These are phyloP conservation scores for Theobroma grandiflorum DNA, from an alignment of 441 rosid species.

Conservation along the genomic window DNA sequence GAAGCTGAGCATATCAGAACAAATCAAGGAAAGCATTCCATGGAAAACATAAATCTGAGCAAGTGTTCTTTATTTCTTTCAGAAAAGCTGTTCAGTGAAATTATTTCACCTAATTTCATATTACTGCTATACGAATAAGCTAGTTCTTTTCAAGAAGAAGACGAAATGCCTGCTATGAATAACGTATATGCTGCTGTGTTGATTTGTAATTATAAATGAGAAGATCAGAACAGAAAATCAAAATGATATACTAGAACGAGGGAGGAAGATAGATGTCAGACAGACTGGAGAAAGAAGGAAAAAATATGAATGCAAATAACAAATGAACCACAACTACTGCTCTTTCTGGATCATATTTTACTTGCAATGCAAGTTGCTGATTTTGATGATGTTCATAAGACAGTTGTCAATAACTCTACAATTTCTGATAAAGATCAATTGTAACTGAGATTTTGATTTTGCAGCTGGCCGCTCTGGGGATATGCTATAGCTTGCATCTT, in stretches of 20 bases:
- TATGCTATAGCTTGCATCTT: slow-evolving; percentile 92
- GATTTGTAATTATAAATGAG: no score
- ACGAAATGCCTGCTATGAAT: no score
- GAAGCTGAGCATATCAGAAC: no score
- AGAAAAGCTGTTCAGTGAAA: background rate
- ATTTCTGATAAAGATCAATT: background rate
- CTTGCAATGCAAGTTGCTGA: background rate
- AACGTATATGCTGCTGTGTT: no score
- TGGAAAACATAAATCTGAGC: background rate
- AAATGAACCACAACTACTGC: background rate
- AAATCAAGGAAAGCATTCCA: slow-evolving; percentile 2
- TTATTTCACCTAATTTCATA: background rate
- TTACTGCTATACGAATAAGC: no score
- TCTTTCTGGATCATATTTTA: background rate
- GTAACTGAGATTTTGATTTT: slow-evolving; percentile 28
- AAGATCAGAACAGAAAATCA: no score
- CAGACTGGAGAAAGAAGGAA: no score
- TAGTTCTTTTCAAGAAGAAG: no score
- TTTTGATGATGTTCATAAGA: background rate
- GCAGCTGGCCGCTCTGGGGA: slow-evolving; percentile 96
- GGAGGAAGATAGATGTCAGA: no score
- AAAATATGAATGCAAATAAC: no score
- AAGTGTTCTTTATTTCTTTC: background rate
- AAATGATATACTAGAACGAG: no score
- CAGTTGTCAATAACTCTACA: background rate